Percentiles rank a stretch among this genome's conserved stretches.
Evolutionary conservation across 2,329 filamentous ascomycete genomes (phyloP).

Genomic region (Aspergillus spinulosporus): DNA sequence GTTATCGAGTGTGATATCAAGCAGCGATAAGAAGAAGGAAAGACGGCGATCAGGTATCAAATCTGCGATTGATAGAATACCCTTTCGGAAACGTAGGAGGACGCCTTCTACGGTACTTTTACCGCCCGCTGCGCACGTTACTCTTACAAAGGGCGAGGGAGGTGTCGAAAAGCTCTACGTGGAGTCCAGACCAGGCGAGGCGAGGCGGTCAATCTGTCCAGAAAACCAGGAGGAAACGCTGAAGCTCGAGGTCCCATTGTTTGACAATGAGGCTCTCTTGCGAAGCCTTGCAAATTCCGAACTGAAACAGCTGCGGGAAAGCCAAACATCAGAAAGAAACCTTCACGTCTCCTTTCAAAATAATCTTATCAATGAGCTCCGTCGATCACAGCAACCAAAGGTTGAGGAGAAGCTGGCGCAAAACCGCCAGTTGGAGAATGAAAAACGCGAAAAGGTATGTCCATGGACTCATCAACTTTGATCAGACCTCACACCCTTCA

Average conservation of each 20-base stretch:
- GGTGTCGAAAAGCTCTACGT: slow-evolving; percentile 40
- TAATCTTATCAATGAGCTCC: slow-evolving; percentile 31
- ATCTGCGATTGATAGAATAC: slow-evolving; percentile 37
- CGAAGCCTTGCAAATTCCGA: slow-evolving; percentile 37
- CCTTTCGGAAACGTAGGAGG: slow-evolving; percentile 38
- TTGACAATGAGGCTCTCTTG: slow-evolving; percentile 36
- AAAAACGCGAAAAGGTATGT: slow-evolving; percentile 41
- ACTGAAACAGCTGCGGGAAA: slow-evolving; percentile 32
- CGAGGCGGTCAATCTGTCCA: slow-evolving; percentile 6
- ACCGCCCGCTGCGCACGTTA: slow-evolving; percentile 33
- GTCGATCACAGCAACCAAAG: slow-evolving; percentile 31
- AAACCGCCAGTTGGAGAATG: slow-evolving; percentile 35
- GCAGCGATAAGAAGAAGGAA: slow-evolving; percentile 31
- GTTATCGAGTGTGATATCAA: slow-evolving; percentile 29
- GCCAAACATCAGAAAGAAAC: slow-evolving; percentile 32
- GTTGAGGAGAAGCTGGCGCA: slow-evolving; percentile 32
- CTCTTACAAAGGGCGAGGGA: slow-evolving; percentile 26
- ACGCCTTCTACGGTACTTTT: slow-evolving; percentile 30
- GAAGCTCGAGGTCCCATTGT: slow-evolving; percentile 36
- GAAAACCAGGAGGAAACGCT: slow-evolving; percentile 24
- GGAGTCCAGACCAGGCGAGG: slow-evolving; percentile 23
- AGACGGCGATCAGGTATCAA: slow-evolving; percentile 35
- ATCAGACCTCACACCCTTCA: slow-evolving; percentile 20
- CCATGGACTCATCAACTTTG: not conserved
- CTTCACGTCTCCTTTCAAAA: slow-evolving; percentile 39